These are phyloP conservation scores for Gyrodon lividus DNA, from an alignment of 768 basidiomycete species.

Conservation along the genomic window DNA sequence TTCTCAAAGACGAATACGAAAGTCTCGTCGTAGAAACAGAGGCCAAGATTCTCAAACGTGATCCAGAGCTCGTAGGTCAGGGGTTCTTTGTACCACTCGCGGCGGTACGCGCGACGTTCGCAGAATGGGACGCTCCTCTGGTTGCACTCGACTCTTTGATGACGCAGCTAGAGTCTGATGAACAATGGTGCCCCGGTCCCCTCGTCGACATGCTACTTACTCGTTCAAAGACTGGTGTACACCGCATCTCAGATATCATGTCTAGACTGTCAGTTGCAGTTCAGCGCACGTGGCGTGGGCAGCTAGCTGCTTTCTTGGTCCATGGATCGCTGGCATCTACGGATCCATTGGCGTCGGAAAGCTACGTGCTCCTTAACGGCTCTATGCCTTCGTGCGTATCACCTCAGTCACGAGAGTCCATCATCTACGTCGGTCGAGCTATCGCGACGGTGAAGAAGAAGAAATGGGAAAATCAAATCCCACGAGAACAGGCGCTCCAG, in stretches of 20 bases:
- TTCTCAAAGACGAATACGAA: constrained; percentile 81
- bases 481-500: constrained; percentile 59
- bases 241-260: constrained; percentile 71
- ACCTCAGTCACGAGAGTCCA: constrained; percentile 70
- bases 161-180: constrained; percentile 54
- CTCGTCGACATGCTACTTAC: constrained; percentile 76
- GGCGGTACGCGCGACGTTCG: constrained; percentile 77
- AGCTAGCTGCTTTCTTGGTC: constrained; percentile 78
- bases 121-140: constrained; percentile 87
- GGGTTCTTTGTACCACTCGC: constrained; percentile 86
- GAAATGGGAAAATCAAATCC: constrained; percentile 77
- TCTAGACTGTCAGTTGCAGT: constrained; percentile 71
- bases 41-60: constrained; percentile 71
- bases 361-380: constrained; percentile 58
- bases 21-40: constrained; percentile 77
- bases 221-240: constrained; percentile 75
- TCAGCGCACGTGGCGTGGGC: constrained; percentile 79
- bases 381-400: constrained; percentile 78
- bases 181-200: constrained; percentile 63
- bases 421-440: constrained; percentile 84
- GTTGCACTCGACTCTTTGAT: constrained; percentile 67
- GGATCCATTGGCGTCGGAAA: constrained; percentile 67
- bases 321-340: constrained; percentile 64
- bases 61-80: constrained; percentile 73
- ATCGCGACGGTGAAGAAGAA: constrained; percentile 80